Evolutionary conservation across 768 basidiomycete genomes (phyloP).

Genomic region (Calocera cornea): DNA sequence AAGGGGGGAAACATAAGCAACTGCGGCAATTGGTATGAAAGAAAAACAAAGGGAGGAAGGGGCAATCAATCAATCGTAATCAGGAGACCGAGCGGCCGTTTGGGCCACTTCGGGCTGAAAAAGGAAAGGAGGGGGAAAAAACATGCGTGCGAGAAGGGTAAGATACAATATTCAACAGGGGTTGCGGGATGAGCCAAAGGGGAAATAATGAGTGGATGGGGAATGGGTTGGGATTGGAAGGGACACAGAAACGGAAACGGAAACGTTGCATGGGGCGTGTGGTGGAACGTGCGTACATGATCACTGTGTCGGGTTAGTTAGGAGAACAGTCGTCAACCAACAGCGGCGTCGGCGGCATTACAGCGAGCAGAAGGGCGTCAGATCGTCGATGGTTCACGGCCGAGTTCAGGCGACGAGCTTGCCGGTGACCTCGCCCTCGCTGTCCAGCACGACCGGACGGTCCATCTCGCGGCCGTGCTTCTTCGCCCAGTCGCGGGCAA

Average conservation of each 20-base stretch:
- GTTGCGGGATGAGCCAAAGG: neutral
- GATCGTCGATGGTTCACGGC: too few species aligned
- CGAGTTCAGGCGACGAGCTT: too few species aligned
- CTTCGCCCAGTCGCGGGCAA: constrained; percentile 32
- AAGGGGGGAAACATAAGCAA: neutral
- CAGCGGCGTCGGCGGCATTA: too few species aligned
- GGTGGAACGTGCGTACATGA: too few species aligned
- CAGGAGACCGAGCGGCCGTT: neutral
- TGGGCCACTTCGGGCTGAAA: neutral
- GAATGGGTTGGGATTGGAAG: neutral
- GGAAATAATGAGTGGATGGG: neutral
- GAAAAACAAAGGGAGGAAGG: neutral
- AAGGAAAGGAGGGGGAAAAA: neutral
- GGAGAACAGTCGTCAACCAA: too few species aligned
- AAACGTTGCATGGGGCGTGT: too few species aligned
- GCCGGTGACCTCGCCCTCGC: too few species aligned
- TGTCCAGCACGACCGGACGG: neutral
- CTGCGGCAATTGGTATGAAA: neutral
- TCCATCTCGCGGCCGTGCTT: constrained; percentile 5
- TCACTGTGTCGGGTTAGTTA: too few species aligned
- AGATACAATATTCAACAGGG: neutral
- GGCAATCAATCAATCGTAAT: neutral
- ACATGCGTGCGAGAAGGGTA: neutral
- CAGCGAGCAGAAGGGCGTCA: too few species aligned
- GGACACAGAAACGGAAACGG: too few species aligned